These are phyloP conservation scores for Lolium multiflorum DNA, from an alignment of 176 grass and related monocot genomes.

Conservation along the genomic window DNA sequence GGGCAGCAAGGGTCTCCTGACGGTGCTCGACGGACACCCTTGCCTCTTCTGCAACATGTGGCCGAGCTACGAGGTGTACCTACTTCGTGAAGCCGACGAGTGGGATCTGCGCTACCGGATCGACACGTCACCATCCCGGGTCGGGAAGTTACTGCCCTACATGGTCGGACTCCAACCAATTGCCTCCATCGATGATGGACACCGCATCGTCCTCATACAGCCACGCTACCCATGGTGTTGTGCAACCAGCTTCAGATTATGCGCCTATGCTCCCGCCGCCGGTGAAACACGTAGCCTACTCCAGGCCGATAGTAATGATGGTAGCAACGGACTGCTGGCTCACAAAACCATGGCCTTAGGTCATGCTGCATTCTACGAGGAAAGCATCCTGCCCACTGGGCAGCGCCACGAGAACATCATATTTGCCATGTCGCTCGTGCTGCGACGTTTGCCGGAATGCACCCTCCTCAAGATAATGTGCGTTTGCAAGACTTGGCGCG, in stretches of 20 bases:
- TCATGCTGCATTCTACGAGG: background rate
- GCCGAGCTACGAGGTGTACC: too few species aligned
- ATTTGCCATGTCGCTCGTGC: background rate
- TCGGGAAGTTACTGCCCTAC: too few species aligned
- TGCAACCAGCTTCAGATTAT: background rate
- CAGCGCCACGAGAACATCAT: background rate
- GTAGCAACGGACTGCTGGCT: background rate
- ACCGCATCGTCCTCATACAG: background rate
- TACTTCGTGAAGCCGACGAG: background rate
- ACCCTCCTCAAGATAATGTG: background rate
- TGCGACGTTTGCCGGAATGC: background rate
- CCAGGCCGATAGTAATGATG: too few species aligned
- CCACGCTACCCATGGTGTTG: too few species aligned
- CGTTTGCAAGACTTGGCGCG: too few species aligned
- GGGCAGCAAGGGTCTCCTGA: background rate
- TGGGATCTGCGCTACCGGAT: conserved; percentile 19
- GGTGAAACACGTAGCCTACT: background rate
- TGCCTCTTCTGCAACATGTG: background rate
- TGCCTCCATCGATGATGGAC: background rate
- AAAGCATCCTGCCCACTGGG: background rate
- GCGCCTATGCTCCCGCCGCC: background rate
- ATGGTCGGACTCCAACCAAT: background rate
- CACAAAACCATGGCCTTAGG: too few species aligned
- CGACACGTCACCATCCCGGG: background rate
- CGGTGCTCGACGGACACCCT: background rate